Evolutionary conservation across 805 yeast genomes (phyloP).

Genomic region (Dipodascus albidus): DNA sequence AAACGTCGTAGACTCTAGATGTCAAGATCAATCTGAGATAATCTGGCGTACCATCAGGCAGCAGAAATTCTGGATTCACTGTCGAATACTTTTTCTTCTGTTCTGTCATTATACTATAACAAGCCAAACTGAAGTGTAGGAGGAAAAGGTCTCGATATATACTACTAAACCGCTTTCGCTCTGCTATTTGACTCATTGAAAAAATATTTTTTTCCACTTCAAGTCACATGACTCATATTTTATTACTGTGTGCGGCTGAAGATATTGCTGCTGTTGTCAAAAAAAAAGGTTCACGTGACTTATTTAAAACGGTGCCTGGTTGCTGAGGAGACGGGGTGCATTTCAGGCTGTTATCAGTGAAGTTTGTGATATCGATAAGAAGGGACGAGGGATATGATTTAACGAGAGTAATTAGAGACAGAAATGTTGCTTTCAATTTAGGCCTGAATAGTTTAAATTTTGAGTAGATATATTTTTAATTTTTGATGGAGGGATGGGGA

Average conservation of each 20-base stretch:
- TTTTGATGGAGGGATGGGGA: too few relatives aligned
- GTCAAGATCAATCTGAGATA: slow-evolving; percentile 83
- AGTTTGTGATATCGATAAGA: not conserved
- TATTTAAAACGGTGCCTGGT: not conserved
- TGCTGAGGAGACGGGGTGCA: not conserved
- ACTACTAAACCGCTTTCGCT: too few relatives aligned
- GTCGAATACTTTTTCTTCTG: not conserved
- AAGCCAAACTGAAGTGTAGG: too few relatives aligned
- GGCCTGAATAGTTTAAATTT: too few relatives aligned
- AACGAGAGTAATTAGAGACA: too few relatives aligned
- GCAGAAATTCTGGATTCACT: slow-evolving; percentile 7
- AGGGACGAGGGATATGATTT: not conserved
- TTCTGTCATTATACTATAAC: too few relatives aligned
- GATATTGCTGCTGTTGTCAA: too few relatives aligned
- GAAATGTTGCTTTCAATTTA: not conserved
- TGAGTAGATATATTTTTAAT: too few relatives aligned
- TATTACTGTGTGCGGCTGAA: not conserved
- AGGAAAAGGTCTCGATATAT: not conserved
- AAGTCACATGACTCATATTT: too few relatives aligned
- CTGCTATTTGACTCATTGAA: not conserved
- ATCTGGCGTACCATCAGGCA: slow-evolving; percentile 61
- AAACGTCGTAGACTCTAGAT: slow-evolving; percentile 89
- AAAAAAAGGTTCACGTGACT: too few relatives aligned
- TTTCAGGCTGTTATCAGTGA: not conserved
- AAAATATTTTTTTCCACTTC: too few relatives aligned